Evolutionary conservation across 2,329 filamentous ascomycete species (phyloP).

Genomic region (Helicocarpus griseus): DNA sequence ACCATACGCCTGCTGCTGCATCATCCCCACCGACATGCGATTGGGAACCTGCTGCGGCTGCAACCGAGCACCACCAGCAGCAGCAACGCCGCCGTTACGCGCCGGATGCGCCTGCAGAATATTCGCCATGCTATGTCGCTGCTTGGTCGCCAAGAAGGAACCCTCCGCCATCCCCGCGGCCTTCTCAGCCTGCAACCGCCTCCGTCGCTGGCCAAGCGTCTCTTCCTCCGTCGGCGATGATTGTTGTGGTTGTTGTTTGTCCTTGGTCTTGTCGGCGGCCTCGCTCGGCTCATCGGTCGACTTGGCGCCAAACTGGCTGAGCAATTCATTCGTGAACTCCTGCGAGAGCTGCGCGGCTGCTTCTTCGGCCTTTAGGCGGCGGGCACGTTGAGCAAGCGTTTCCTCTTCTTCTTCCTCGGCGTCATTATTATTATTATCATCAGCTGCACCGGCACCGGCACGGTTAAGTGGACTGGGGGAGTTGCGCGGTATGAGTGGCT

Average conservation of each 20-base stretch:
- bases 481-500: conserved; percentile 26
- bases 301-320: conserved; percentile 31
- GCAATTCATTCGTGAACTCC: conserved; percentile 36
- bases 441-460: conserved; percentile 26
- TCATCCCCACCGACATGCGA: not conserved
- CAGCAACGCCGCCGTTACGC: conserved; percentile 19
- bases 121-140: conserved; percentile 38
- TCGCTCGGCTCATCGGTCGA: conserved; percentile 8
- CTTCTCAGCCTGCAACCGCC: conserved; percentile 35
- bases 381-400: conserved; percentile 36
- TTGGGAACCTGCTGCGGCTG: not conserved
- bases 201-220: conserved; percentile 37
- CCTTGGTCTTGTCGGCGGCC: conserved; percentile 2
- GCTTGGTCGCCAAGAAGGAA: conserved; percentile 18
- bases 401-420: conserved; percentile 31
- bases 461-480: conserved; percentile 15
- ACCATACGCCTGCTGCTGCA: not conserved
- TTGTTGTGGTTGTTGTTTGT: not conserved
- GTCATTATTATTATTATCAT: conserved; percentile 18
- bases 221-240: conserved; percentile 29
- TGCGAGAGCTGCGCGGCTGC: not conserved
- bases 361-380: conserved; percentile 30
- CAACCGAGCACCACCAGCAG: too few species aligned
- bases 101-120: conserved; percentile 46
- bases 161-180: conserved; percentile 12